Percentiles rank a stretch among this genome's conserved stretches.
These are phyloP conservation scores for Colletotrichum orbiculare DNA, from an alignment of 2,329 filamentous ascomycete species.

Conservation along the genomic window DNA sequence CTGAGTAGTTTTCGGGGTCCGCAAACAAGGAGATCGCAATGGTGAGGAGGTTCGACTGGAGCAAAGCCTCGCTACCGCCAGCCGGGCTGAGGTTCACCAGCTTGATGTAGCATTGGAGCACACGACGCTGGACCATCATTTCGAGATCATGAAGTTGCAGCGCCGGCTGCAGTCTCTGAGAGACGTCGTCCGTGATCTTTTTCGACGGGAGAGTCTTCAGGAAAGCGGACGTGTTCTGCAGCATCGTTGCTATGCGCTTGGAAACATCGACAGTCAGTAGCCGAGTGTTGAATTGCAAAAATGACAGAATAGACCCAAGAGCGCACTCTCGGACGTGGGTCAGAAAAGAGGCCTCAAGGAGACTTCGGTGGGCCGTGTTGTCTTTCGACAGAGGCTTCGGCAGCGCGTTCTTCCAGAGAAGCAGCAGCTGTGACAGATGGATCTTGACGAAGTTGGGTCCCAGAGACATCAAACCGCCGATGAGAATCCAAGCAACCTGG, in stretches of 20 bases:
- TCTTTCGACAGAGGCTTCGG: constrained; percentile 95
- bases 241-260: constrained; percentile 90
- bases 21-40: constrained; percentile 92
- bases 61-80: constrained; percentile 84
- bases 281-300: constrained; percentile 92
- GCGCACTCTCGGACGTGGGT: constrained; percentile 96
- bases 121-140: constrained; percentile 90
- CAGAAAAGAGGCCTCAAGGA: constrained; percentile 91
- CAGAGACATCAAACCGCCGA: constrained; percentile 95
- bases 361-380: constrained; percentile 83
- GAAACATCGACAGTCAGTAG: constrained; percentile 94
- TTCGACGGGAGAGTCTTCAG: constrained; percentile 85
- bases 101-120: constrained; percentile 94
- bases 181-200: constrained; percentile 87
- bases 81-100: constrained; percentile 88
- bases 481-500: constrained; percentile 97
- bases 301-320: constrained; percentile 88
- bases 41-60: constrained; percentile 92
- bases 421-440: constrained; percentile 89
- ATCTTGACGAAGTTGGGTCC: constrained; percentile 99
- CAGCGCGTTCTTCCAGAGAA: constrained; percentile 97
- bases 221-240: constrained; percentile 93
- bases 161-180: constrained; percentile 84
- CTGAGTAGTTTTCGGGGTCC: constrained; percentile 88
- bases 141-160: constrained; percentile 91